A percentile compares a stretch with the other conserved stretches of the same genome.
phyloP scores from a whole-genome alignment of 2,329 filamentous ascomycete genomes.

The Ceratocystiopsis sp. region DNA sequence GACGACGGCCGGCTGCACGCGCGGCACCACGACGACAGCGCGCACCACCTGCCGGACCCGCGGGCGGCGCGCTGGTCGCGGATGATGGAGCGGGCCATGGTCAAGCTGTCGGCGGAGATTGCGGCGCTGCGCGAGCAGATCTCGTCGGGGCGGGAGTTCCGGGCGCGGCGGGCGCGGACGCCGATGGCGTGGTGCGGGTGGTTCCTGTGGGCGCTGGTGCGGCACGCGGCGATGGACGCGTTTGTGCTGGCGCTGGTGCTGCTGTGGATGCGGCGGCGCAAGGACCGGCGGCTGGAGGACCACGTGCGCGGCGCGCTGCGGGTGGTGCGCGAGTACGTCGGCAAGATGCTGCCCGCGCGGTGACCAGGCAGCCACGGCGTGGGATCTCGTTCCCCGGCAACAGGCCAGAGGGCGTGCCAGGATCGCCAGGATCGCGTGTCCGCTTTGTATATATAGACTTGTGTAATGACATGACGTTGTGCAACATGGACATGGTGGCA shows the following conservation, averaged over 20 bases:
- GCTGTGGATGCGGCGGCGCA: slow-evolving; percentile 54
- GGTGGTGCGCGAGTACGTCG: slow-evolving; percentile 39
- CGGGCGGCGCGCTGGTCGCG: slow-evolving; percentile 42
- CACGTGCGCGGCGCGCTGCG: slow-evolving; percentile 48
- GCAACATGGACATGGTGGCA: too few species aligned
- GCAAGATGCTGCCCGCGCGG: slow-evolving; percentile 40
- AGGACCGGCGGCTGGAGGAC: slow-evolving; percentile 56
- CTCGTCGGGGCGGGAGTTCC: slow-evolving; percentile 56
- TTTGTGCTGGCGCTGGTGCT: slow-evolving; percentile 48
- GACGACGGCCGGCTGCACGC: too few species aligned
- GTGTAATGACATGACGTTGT: too few species aligned
- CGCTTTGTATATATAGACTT: too few species aligned
- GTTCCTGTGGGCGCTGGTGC: slow-evolving; percentile 49
- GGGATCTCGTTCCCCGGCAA: background rate
- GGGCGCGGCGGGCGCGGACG: slow-evolving; percentile 45
- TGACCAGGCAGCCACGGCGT: slow-evolving; percentile 19
- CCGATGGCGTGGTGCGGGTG: slow-evolving; percentile 55
- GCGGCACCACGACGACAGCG: slow-evolving; percentile 26
- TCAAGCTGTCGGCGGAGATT: slow-evolving; percentile 81
- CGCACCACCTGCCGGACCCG: too few species aligned
- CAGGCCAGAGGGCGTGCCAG: too few species aligned
- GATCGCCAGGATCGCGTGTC: too few species aligned
- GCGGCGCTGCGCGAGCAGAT: slow-evolving; percentile 86
- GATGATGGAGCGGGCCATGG: slow-evolving; percentile 69
- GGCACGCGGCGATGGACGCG: slow-evolving; percentile 59